A percentile compares a stretch with the other conserved stretches of the same genome.
phyloP scores from a whole-genome alignment of 257 asterid genomes.

The Solanum piurae region DNA sequence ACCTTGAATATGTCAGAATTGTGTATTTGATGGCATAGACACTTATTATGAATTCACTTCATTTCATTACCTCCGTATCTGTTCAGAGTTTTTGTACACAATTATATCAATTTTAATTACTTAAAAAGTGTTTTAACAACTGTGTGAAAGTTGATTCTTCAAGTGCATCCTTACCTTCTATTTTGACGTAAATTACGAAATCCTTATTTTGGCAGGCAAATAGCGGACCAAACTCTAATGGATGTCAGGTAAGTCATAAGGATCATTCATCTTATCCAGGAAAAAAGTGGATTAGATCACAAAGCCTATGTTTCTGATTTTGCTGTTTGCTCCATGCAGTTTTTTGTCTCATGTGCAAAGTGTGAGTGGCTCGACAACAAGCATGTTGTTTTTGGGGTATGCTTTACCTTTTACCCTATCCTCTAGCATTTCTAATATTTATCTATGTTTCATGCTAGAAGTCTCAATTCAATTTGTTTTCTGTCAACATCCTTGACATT shows the following conservation, averaged over 20 bases:
- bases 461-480: not conserved
- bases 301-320: not conserved
- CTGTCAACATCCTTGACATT: not conserved
- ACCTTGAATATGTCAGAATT: not conserved
- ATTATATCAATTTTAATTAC: not conserved
- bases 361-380: constrained; percentile 98
- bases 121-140: not conserved
- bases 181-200: not conserved
- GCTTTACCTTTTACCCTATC: not conserved
- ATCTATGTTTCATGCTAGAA: not conserved
- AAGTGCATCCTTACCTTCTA: not conserved
- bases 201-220: constrained; percentile 65
- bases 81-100: not conserved
- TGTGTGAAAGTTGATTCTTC: not conserved
- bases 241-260: constrained; percentile 67
- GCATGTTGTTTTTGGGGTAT: constrained; percentile 94
- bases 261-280: not conserved
- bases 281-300: not conserved
- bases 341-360: constrained; percentile 84
- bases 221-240: constrained; percentile 77
- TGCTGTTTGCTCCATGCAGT: constrained; percentile 34
- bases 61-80: not conserved
- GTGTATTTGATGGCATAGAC: not conserved
- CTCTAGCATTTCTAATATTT: not conserved
- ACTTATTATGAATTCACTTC: not conserved